Evolutionary conservation across 768 basidiomycete species (phyloP).

Genomic region (Trametes punicea): DNA sequence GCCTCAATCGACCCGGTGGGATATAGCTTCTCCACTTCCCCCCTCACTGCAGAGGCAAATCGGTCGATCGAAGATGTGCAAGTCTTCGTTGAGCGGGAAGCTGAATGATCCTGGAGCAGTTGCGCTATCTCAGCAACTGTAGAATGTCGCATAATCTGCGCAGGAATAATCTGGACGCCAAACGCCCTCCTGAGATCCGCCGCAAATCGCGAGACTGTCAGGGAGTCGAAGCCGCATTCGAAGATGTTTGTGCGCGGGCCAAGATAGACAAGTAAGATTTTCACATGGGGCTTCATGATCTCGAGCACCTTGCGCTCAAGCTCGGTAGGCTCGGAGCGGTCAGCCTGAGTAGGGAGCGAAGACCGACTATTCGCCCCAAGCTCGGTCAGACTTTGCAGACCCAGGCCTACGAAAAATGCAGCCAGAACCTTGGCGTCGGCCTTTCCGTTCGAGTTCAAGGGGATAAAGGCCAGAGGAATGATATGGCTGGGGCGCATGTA

Average conservation of each 20-base stretch:
- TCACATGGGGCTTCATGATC: conserved; percentile 28
- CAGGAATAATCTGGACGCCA: conserved; percentile 22
- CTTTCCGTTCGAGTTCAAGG: conserved; percentile 41
- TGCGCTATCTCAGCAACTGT: conserved; percentile 24
- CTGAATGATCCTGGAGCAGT: not conserved
- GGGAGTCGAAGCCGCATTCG: conserved; percentile 34
- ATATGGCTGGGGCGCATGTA: conserved; percentile 53
- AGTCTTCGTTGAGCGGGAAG: not conserved
- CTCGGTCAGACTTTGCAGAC: conserved; percentile 24
- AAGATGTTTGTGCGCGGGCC: conserved; percentile 29
- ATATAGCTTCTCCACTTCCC: conserved; percentile 7
- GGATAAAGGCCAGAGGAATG: conserved; percentile 46
- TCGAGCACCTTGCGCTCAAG: conserved; percentile 39
- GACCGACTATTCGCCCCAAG: conserved; percentile 1
- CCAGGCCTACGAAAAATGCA: conserved; percentile 26
- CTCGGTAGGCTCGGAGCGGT: conserved; percentile 14
- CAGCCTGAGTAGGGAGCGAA: not conserved
- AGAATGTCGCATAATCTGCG: conserved; percentile 31
- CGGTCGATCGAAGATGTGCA: not conserved
- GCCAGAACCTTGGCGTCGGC: conserved; percentile 30
- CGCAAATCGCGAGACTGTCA: conserved; percentile 27
- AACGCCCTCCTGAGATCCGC: conserved; percentile 25
- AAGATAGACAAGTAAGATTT: conserved; percentile 16
- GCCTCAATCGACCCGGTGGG: not conserved
- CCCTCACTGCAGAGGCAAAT: not conserved